Conservation (phyloP, 768 basidiomycete genomes). For the Tricholoma saponaceum region DNA sequence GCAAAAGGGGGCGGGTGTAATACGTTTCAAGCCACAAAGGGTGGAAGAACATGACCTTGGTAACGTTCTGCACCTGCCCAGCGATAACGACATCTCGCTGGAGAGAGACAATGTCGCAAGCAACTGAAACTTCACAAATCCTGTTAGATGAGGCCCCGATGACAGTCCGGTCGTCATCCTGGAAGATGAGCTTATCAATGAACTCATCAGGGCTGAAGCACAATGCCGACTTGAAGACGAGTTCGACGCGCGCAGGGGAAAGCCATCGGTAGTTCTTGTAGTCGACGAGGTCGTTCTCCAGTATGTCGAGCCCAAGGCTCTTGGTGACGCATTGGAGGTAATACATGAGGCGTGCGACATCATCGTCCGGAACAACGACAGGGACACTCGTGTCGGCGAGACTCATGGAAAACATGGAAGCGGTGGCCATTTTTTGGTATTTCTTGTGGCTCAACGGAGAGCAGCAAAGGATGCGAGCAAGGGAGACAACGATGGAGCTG, state of each 20-base stretch:
- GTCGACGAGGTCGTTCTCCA: background rate
- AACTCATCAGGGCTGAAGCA: background rate
- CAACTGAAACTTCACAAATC: background rate
- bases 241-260: background rate
- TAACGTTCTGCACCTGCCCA: background rate
- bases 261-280: background rate
- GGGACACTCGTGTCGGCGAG: background rate
- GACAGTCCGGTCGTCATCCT: background rate
- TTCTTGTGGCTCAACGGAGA: background rate
- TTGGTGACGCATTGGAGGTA: background rate
- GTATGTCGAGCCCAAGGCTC: background rate
- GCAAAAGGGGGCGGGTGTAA: background rate
- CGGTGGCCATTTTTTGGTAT: background rate
- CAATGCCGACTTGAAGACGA: background rate
- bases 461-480: background rate
- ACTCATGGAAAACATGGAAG: background rate
- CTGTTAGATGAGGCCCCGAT: background rate
- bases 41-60: background rate
- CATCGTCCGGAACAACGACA: background rate
- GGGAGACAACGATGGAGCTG: background rate
- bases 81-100: background rate
- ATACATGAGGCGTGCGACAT: background rate
- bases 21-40: background rate
- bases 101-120: background rate
- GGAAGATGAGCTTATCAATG: background rate